Percentiles rank a stretch among this genome's conserved stretches.
Conservation (phyloP, 176 grass and related monocot species). For the Urochloa ruziziensis region DNA sequence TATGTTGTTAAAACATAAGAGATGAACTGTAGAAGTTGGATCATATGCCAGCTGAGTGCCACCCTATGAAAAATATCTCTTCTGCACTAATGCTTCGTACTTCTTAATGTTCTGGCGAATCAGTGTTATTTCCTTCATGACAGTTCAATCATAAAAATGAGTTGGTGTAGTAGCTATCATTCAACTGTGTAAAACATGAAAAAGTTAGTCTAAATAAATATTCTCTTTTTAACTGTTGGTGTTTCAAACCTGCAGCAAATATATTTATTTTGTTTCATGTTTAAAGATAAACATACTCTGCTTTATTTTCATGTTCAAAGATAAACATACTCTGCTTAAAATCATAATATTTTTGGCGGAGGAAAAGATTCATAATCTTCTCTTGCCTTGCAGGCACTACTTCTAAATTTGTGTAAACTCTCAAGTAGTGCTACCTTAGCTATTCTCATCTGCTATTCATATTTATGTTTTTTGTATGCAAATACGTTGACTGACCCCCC, state of each 20-base stretch:
- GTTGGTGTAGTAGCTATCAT: not conserved
- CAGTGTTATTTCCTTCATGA: not conserved
- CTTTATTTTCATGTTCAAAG: not conserved
- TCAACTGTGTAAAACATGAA: not conserved
- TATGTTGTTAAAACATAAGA: not conserved
- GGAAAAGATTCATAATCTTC: not conserved
- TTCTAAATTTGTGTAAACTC: not conserved
- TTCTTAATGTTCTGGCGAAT: not conserved
- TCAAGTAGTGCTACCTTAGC: not conserved
- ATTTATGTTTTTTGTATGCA: conserved; percentile 11
- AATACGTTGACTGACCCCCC: conserved; percentile 11
- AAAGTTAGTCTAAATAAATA: conserved; percentile 7
- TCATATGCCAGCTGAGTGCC: not conserved
- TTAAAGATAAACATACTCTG: not conserved
- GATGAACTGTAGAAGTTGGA: not conserved
- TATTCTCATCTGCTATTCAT: not conserved
- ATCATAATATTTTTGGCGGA: not conserved
- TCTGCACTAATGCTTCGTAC: not conserved
- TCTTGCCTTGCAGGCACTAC: not conserved
- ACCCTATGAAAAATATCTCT: not conserved
- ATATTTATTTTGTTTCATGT: not conserved
- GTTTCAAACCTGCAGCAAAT: not conserved
- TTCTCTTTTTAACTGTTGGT: not conserved
- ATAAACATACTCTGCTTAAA: not conserved
- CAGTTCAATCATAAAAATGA: conserved; percentile 10